Evolutionary conservation across 2,329 filamentous ascomycete species (phyloP).

Genomic region (Aspergillus fumigatiaffinis): DNA sequence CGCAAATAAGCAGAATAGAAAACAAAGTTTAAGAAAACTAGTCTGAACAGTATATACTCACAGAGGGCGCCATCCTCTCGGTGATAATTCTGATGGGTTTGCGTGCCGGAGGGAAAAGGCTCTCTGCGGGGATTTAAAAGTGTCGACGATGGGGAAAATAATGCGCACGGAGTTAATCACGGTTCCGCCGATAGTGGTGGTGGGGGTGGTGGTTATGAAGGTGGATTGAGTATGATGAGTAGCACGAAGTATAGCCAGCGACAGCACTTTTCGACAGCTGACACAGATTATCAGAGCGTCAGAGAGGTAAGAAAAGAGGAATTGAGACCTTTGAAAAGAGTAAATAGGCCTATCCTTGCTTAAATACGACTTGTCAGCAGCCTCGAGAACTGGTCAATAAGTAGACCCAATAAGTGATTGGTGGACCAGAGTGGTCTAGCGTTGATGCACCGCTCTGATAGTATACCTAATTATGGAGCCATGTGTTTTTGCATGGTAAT

Average conservation of each 20-base stretch:
- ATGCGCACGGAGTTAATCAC: neutral
- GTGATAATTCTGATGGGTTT: neutral
- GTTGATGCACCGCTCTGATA: neutral
- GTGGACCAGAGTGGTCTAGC: neutral
- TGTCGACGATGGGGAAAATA: neutral
- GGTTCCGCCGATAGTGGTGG: neutral
- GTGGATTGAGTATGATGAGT: neutral
- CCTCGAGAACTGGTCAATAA: neutral
- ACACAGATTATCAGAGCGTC: neutral
- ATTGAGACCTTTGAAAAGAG: neutral
- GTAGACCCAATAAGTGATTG: neutral
- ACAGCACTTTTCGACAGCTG: neutral
- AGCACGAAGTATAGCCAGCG: neutral
- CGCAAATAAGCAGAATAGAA: neutral
- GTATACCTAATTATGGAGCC: too few species aligned
- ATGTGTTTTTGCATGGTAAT: too few species aligned
- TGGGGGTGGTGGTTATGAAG: too few species aligned
- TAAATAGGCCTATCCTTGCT: neutral
- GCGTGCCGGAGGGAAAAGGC: conserved; percentile 2
- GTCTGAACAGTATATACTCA: conserved; percentile 12
- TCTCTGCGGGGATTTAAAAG: conserved; percentile 17
- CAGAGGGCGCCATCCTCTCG: conserved; percentile 24
- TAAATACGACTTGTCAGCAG: neutral
- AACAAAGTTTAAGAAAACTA: neutral
- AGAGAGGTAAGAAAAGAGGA: neutral